A percentile compares a stretch with the other conserved stretches of the same genome.
These are phyloP conservation scores for Psilocybe sp. DNA, from an alignment of 768 basidiomycete genomes.

Conservation along the genomic window DNA sequence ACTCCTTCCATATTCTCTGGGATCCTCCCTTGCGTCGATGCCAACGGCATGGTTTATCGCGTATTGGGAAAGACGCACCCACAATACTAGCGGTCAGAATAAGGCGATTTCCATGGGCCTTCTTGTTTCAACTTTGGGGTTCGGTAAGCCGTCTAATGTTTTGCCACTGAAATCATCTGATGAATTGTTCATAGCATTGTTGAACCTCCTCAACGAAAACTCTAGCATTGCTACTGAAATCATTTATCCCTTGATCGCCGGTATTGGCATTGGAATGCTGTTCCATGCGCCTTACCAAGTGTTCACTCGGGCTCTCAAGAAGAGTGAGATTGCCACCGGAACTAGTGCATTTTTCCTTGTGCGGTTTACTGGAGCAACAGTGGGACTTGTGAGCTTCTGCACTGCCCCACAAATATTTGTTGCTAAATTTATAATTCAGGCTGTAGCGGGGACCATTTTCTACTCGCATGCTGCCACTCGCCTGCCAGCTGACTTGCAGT, in stretches of 20 bases:
- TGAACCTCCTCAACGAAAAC: conserved; percentile 58
- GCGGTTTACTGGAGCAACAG: conserved; percentile 81
- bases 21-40: conserved; percentile 81
- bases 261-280: conserved; percentile 77
- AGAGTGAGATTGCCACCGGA: conserved; percentile 68
- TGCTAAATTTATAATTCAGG: conserved; percentile 38
- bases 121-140: conserved; percentile 64
- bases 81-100: conserved; percentile 64
- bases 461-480: conserved; percentile 46
- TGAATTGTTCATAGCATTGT: conserved; percentile 48
- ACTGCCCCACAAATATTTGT: conserved; percentile 2
- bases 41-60: conserved; percentile 84
- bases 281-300: conserved; percentile 87
- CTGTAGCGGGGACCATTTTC: conserved; percentile 75
- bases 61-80: conserved; percentile 54
- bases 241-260: conserved; percentile 67
- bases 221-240: conserved; percentile 44
- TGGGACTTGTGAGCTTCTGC: conserved; percentile 61
- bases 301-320: conserved; percentile 63
- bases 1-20: conserved; percentile 82
- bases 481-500: conserved; percentile 46
- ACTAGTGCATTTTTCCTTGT: conserved; percentile 88
- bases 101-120: conserved; percentile 62
- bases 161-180: conserved; percentile 5
- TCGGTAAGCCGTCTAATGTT: conserved; percentile 47